Evolutionary conservation across 805 yeast species (phyloP), one percentile per base, ranked within the genome.

Genomic region (Pichia exigua): DNA sequence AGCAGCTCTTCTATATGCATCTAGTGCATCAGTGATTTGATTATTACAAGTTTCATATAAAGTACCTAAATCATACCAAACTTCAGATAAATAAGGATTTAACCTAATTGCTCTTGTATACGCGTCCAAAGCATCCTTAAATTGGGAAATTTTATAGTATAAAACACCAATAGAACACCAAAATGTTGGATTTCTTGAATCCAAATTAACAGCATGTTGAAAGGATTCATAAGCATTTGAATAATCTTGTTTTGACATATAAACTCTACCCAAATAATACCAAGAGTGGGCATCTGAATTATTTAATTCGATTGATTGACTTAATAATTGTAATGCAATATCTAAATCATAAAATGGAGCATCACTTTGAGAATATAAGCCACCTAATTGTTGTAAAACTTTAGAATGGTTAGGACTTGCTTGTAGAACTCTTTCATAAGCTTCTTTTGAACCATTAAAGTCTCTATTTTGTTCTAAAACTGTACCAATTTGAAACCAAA

Each of bases 31-130:
- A 54, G 84, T 79, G 54, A 90, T 78, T 71, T 94, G 99, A 71
- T 92, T 91, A 70, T 91, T 94, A 72, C 99, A 94, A 38, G 97
- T 89, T 70, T 94, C 99, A 68, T 94, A 94, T 42, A 94, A 73
- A 7, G 98, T 94, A 53, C 99, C 99, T 64, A 94, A 77, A 70
- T 94, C 99, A 70, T 94, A 94, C 99, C 99, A 94, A 26, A 94
- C 99, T 69, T 94, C 99, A 54, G 94, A 82, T 58, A 94, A 86
- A 73, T 91, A 91, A 17, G 99, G 99, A 61, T 94, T 94, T 62
- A 94, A 78, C 60, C 97, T 78, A 54, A 94, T 94, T 12, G 99
- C 99, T 51, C 98, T 76, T 9, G 98, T 91, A 71, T 94, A 94
- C 17, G 99, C 99, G 67, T 94, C 98, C 57, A 94, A 74, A 2